phyloP scores from a whole-genome alignment of 192 early-diverging fungal genomes.

The Mortierella claussenii region DNA sequence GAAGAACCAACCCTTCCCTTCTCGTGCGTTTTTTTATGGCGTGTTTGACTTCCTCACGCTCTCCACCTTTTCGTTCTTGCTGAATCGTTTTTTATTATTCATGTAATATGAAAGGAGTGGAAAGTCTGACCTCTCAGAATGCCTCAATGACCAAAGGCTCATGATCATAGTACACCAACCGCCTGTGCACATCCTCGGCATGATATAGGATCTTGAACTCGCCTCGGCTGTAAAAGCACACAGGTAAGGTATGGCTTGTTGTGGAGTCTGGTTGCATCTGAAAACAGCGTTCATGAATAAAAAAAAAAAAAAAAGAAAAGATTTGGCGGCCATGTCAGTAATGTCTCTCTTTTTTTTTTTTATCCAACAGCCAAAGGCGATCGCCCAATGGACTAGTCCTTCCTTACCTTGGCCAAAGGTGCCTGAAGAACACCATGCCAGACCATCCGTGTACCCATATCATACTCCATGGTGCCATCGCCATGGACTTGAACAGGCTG shows the following conservation, averaged over 20 bases:
- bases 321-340: too few species aligned
- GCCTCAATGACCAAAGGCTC: conserved; percentile 60
- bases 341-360: too few species aligned
- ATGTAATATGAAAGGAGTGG: too few species aligned
- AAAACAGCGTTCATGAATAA: background rate
- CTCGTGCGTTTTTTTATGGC: too few species aligned
- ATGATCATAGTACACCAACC: conserved; percentile 62
- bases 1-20: too few species aligned
- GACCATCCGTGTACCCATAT: conserved; percentile 58
- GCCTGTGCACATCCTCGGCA: conserved; percentile 63
- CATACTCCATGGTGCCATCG: conserved; percentile 65
- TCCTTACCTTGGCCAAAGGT: conserved; percentile 60
- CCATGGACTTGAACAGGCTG: conserved; percentile 65
- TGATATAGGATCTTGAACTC: conserved; percentile 67
- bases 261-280: conserved; percentile 63
- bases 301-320: too few species aligned
- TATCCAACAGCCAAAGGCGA: too few species aligned
- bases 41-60: too few species aligned
- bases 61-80: too few species aligned
- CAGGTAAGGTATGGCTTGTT: conserved; percentile 57
- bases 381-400: too few species aligned
- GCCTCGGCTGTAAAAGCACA: conserved; percentile 66
- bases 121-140: too few species aligned
- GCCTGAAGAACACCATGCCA: conserved; percentile 65
- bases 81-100: conserved; percentile 2